These are phyloP conservation scores for Crassisporium funariophilum DNA, from an alignment of 768 basidiomycete species.

Conservation along the genomic window DNA sequence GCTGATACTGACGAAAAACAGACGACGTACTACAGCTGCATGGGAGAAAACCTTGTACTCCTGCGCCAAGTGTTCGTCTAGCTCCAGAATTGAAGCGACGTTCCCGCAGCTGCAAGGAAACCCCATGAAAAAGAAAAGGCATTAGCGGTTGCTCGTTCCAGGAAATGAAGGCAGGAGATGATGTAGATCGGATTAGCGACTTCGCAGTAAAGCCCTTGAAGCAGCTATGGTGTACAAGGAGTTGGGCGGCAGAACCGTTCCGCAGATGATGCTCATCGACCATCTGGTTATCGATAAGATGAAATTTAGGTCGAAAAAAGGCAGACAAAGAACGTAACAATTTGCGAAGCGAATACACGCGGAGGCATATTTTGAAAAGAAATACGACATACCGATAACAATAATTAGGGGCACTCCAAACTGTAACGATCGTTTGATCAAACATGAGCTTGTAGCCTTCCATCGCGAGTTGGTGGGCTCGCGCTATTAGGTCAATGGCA, in stretches of 20 bases:
- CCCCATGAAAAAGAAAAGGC: conserved; percentile 2
- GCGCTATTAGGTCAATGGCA: conserved; percentile 90
- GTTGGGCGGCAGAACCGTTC: too few species aligned
- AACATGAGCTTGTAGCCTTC: conserved; percentile 99
- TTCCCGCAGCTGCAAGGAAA: conserved; percentile 77
- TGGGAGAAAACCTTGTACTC: conserved; percentile 96
- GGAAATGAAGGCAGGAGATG: conserved; percentile 1
- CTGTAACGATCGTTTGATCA: conserved; percentile 91
- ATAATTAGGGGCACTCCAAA: conserved; percentile 98
- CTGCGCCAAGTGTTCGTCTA: conserved; percentile 91
- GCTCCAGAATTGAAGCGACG: conserved; percentile 90
- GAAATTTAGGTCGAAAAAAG: background rate
- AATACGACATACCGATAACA: conserved; percentile 80
- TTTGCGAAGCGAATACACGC: background rate
- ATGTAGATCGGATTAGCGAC: background rate
- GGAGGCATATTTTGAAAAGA: background rate
- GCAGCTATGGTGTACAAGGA: background rate
- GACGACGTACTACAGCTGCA: conserved; percentile 73
- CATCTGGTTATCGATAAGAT: background rate
- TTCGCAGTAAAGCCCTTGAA: too few species aligned
- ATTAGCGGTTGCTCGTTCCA: conserved; percentile 5
- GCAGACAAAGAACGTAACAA: background rate
- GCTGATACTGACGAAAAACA: conserved; percentile 6
- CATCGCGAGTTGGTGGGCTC: conserved; percentile 98
- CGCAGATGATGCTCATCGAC: too few species aligned